A percentile compares a stretch with the other conserved stretches of the same genome.
Evolutionary conservation across 129 eudicot genomes (phyloP).

Genomic region (Silybum marianum): DNA sequence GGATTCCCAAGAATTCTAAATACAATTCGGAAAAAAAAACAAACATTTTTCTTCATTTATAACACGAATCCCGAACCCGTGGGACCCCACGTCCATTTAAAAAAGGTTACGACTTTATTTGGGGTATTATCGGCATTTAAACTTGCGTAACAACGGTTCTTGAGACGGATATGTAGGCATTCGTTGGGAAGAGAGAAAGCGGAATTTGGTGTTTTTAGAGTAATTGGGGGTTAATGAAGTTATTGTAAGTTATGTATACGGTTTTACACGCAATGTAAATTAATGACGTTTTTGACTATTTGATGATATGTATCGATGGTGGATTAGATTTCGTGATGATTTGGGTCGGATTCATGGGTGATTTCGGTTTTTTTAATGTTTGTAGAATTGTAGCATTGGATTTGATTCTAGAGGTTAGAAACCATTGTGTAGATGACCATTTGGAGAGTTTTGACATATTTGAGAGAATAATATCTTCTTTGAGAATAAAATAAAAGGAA

Average conservation of each 20-base stretch:
- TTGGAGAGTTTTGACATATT: neutral
- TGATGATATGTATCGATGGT: conserved; percentile 2
- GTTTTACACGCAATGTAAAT: conserved; percentile 37
- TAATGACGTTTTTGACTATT: conserved; percentile 8
- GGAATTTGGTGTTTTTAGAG: conserved; percentile 13
- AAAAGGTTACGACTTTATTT: conserved; percentile 21
- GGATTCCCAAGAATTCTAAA: conserved; percentile 68
- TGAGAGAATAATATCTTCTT: neutral
- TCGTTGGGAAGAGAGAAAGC: neutral
- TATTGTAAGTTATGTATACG: conserved; percentile 25
- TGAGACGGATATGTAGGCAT: neutral
- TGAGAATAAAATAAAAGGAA: neutral
- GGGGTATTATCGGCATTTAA: conserved; percentile 6
- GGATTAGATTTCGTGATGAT: conserved; percentile 17
- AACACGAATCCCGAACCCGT: neutral
- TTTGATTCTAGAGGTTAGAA: conserved; percentile 5
- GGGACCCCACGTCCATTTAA: neutral
- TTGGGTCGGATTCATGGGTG: neutral
- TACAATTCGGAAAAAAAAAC: neutral
- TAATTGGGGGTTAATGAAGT: conserved; percentile 23
- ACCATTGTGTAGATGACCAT: neutral
- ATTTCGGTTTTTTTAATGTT: neutral
- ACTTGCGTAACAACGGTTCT: neutral
- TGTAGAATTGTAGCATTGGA: neutral
- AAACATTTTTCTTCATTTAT: conserved; percentile 25